Evolutionary conservation across 2,329 filamentous ascomycete species (phyloP).

Genomic region (Neofusicoccum kwambonambiense): DNA sequence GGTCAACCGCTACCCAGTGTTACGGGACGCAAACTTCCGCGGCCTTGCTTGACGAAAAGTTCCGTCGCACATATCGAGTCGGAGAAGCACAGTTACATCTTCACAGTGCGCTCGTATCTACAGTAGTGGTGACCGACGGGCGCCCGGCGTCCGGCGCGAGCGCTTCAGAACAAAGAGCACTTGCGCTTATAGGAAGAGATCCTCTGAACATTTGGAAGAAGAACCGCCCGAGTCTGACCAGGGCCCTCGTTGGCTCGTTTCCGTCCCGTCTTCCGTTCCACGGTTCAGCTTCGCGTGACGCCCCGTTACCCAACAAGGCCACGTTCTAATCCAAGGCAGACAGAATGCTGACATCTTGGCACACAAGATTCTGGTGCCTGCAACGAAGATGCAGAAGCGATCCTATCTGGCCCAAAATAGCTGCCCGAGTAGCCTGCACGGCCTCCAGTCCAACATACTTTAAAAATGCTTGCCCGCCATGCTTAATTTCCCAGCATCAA

Average conservation of each 20-base stretch:
- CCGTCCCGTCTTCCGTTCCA: conserved; percentile 6
- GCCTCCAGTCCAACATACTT: background rate
- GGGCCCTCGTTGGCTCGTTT: background rate
- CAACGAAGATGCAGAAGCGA: background rate
- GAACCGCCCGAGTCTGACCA: background rate
- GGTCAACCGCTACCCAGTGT: background rate
- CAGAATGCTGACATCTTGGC: conserved; percentile 2
- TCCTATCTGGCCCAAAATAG: background rate
- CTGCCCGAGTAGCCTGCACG: background rate
- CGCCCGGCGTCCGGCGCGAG: background rate
- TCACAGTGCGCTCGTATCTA: background rate
- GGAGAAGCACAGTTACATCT: background rate
- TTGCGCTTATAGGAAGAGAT: background rate
- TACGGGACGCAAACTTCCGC: background rate
- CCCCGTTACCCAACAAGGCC: background rate
- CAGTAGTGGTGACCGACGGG: background rate
- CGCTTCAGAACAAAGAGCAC: background rate
- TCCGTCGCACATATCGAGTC: background rate
- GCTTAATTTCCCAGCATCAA: background rate
- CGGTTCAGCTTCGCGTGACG: conserved; percentile 8
- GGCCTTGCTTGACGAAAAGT: background rate
- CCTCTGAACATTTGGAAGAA: background rate
- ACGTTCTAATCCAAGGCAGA: background rate
- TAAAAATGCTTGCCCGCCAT: background rate
- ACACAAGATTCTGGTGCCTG: background rate